Conservation (phyloP, 78 protist genomes). For the Dictyostelium citrinum region DNA sequence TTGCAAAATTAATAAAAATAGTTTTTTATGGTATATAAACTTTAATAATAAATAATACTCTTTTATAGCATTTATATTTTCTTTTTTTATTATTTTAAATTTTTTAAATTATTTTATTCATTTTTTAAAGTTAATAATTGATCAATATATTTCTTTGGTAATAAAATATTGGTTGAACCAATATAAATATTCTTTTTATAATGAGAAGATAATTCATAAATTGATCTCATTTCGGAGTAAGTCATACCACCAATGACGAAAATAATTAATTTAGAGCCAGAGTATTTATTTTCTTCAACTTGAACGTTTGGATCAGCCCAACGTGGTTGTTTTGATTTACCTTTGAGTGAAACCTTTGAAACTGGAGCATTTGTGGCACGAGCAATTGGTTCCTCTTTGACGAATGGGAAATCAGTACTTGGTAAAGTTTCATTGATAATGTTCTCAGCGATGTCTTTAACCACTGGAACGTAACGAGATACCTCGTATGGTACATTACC, state of each 20-base stretch:
- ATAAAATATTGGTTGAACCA: slow-evolving; percentile 56
- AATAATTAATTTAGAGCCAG: slow-evolving; percentile 62
- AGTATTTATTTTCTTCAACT: slow-evolving; percentile 49
- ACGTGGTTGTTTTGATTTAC: slow-evolving; percentile 58
- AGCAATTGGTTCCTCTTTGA: slow-evolving; percentile 54
- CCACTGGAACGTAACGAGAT: slow-evolving; percentile 75
- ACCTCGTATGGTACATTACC: slow-evolving; percentile 79
- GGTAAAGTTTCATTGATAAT: slow-evolving; percentile 13
- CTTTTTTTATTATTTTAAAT: too few species aligned
- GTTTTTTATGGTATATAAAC: too few species aligned
- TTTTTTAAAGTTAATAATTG: slow-evolving; percentile 27
- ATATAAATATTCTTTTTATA: slow-evolving; percentile 74
- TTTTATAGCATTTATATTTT: too few species aligned
- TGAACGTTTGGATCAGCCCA: slow-evolving; percentile 73
- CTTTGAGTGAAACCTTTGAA: slow-evolving; percentile 60
- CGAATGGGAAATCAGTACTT: slow-evolving; percentile 56
- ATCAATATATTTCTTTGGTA: slow-evolving; percentile 45
- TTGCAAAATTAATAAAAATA: too few species aligned
- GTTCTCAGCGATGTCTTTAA: slow-evolving; percentile 60
- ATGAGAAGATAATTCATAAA: slow-evolving; percentile 75
- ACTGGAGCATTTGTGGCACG: slow-evolving; percentile 1
- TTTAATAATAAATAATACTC: too few species aligned
- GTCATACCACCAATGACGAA: slow-evolving; percentile 87
- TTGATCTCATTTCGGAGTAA: slow-evolving; percentile 82
- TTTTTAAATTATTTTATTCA: neutral